Evolutionary conservation across 805 yeast species (phyloP), one percentile per base, ranked within the genome.

Genomic region (Groenewaldozyma salmanticensis): DNA sequence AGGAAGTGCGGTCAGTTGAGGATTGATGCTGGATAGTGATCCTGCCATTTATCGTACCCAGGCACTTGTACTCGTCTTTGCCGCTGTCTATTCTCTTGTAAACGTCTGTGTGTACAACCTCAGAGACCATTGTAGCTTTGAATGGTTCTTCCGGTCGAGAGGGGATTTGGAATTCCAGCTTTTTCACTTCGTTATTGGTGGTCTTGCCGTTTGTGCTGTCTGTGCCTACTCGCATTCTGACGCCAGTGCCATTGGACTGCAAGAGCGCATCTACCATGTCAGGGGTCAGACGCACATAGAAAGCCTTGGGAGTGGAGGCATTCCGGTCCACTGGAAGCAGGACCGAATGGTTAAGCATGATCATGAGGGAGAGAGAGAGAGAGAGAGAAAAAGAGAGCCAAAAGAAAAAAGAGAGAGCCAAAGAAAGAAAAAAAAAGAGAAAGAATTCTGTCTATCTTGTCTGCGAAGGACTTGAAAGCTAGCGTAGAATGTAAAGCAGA

Each of bases 231-330:
- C 13, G 7, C 29, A 24, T 24, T 7, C 11, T n/a, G 20, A 44
- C 24, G 22, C 39, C 39, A 9, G 27, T 17, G 17, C 48, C 46
- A n/a, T 38, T 21, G 18, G 39, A 36, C 4, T 38, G 38, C n/a
- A 42, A 40, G 17, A 48, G 38, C 19, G 48, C 44, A 9, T 31
- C 42, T 27, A 47, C 17, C 18, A 42, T 40, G 11, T 47, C 52
- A n/a, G 47, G 43, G 19, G 50, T 37, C 40, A 49, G 43, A 27
- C 38, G 43, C 32, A 48, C 18, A 24, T 44, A 40, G 21, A 43
- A 18, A 6, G 47, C 51, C n/a, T n/a, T n/a, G n/a, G 18, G 36
- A 17, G 3, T 35, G 33, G 3, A 38, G 37, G n/a, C n/a, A n/a
- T n/a, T n/a, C n/a, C n/a, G n/a, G n/a, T n/a, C n/a, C n/a, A n/a